A percentile compares a stretch with the other conserved stretches of the same genome.
Conservation (phyloP, 768 basidiomycete species). For the Rubroboletus satanas region DNA sequence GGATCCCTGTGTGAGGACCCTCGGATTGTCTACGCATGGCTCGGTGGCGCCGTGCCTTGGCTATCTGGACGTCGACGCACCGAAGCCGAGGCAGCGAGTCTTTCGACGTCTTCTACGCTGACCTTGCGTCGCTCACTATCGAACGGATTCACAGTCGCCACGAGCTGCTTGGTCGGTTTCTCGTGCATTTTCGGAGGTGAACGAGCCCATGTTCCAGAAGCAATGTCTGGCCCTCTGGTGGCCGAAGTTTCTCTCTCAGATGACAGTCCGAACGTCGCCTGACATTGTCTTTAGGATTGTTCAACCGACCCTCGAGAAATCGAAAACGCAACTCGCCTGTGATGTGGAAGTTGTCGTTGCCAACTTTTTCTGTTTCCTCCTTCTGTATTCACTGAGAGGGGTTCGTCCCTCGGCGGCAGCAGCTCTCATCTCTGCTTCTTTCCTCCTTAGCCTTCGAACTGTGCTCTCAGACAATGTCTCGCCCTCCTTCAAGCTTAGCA, state of each 20-base stretch:
- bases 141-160: not conserved
- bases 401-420: slow-evolving; percentile 22
- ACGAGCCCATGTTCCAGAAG: not conserved
- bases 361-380: slow-evolving; percentile 17
- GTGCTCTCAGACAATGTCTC: slow-evolving; percentile 25
- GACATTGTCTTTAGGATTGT: not conserved
- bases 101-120: slow-evolving; percentile 15
- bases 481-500: slow-evolving; percentile 24
- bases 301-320: not conserved
- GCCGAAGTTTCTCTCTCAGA: not conserved
- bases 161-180: not conserved
- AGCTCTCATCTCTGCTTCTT: slow-evolving; percentile 16
- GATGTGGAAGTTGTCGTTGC: not conserved
- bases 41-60: not conserved
- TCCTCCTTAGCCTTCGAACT: slow-evolving; percentile 22
- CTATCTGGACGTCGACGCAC: not conserved
- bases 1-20: not conserved
- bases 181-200: not conserved
- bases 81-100: slow-evolving; percentile 11
- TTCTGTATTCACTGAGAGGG: slow-evolving; percentile 22
- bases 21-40: not conserved
- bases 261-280: not conserved
- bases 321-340: slow-evolving; percentile 8
- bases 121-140: not conserved
- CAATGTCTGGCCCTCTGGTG: not conserved